These are phyloP conservation scores for Geosmithia morbida DNA, from an alignment of 2,329 filamentous ascomycete species.

Conservation along the genomic window DNA sequence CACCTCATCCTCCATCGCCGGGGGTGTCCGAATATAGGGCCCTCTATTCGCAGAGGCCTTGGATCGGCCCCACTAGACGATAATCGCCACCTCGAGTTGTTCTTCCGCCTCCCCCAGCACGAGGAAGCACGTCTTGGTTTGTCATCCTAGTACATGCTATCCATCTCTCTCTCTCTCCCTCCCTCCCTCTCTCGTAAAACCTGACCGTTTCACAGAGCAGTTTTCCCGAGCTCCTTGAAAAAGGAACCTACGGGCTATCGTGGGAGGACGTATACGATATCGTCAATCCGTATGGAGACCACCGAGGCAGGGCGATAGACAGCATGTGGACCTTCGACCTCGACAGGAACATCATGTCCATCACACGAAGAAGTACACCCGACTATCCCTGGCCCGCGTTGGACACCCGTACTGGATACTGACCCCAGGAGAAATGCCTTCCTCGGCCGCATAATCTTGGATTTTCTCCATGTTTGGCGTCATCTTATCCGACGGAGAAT, in stretches of 20 bases:
- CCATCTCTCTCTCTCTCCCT: too few relatives aligned
- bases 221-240: too few relatives aligned
- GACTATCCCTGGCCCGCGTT: constrained; percentile 3
- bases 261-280: constrained; percentile 1
- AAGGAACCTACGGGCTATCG: too few relatives aligned
- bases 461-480: constrained; percentile 8
- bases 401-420: constrained; percentile 4
- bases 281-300: constrained; percentile 9
- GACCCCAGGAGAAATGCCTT: constrained; percentile 3
- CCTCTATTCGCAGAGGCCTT: too few relatives aligned
- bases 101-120: too few relatives aligned
- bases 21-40: constrained; percentile 30
- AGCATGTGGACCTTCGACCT: constrained; percentile 9
- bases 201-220: too few relatives aligned
- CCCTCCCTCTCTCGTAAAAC: too few relatives aligned
- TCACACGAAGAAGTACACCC: background rate
- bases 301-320: constrained; percentile 5
- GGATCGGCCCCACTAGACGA: too few relatives aligned
- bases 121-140: too few relatives aligned
- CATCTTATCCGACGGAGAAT: constrained; percentile 7
- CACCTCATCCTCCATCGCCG: constrained; percentile 45
- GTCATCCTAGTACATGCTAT: too few relatives aligned
- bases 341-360: constrained; percentile 2
- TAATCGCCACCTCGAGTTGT: too few relatives aligned
- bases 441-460: constrained; percentile 4